Base-by-base conservation (phyloP, 2,329 filamentous ascomycete genomes). In the Curvularia lunata region DNA sequence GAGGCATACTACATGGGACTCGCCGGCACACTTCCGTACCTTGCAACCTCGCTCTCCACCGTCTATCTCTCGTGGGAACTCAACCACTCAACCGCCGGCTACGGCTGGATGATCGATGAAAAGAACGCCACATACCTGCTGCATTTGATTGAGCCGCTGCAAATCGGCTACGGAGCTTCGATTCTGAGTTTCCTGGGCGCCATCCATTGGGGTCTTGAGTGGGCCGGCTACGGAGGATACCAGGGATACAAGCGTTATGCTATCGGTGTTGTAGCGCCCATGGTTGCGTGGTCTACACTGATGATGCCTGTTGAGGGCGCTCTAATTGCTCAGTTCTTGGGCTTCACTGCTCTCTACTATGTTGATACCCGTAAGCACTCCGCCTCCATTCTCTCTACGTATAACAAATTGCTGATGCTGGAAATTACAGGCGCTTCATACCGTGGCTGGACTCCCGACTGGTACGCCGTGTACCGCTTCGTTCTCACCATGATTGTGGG, bases 121-220 rank as follows among this genome's bases (percentile, higher is more conserved):
- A 86, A 92, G 48, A 89, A 85, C 2, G 92, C 92, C 2, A 86
- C 88, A 59, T 79, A 90, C 23, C 81, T 92, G 54, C 83, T 97
- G 9, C 84, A 88, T 64, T 76, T 92, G 16, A 82, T 97, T 28
- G 92, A 97, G 79, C 92, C 92, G 12, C 80, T 97, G 52, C 94
- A 97, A 78, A 85, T 97, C 53, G 93, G 92, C 58, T 97, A 96
- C 69, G 93, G 94, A 54, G 94, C 93, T 47, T 87, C 96, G 56
- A 95, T 97, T 69, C 90, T 97, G 68, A 96, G 92, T 27, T 97
- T 97, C 83, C 85, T 97, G 1, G 94, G 94, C 43, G 93, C 93
- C 32, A 88, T 97, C 70, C 94, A 97, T 78, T 97, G 94, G 90
- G 93, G 93, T 54, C 83, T 97, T 18, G 92, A 97, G 78, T 96